Base-by-base conservation (phyloP, 495 filamentous ascomycete species). In the Penicillium angulare region DNA sequence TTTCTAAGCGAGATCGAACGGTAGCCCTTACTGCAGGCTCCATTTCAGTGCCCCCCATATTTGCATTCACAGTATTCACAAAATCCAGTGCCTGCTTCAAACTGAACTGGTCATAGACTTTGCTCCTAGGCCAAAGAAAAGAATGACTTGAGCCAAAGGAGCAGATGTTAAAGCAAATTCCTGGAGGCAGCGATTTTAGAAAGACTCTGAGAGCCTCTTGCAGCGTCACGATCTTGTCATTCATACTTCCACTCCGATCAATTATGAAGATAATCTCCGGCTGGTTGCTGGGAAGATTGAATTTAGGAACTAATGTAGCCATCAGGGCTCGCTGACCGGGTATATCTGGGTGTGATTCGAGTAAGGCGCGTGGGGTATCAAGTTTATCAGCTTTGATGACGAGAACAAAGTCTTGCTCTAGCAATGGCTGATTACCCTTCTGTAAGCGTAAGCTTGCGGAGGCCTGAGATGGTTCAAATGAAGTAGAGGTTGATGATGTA, bases 101-200 rank as follows among this genome's bases (percentile, higher is more conserved):
- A 6, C 68, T 80, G 0, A 56, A 58, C 21, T 76, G 64, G 20
- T 73, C 74, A 56, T 88, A 90, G 0, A 64, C 61, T 49, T 73
- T 66, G 33, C 82, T 86, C 7, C 70, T 74, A 0, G 63, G 36
- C 78, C 86, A 91, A 10, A 91, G 69, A 48, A 86, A 82, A 0
- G 64, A 59, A 53, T 78, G 55, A 0, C 15, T 12, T 17, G 45
- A 67, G 8, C 86, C 86, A 52, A 90, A 90, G 1, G 82, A 86
- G 64, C 81, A 85, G 49, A 90, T 88, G 63, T 90, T 89, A 72
- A 90, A 90, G 58, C 78, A 81, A 43, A 82, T 68, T 0, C 85
- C 85, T 1, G 82, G 52, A 2, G 86, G 86, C 13, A 90, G 64
- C 0, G 82, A 86, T 54, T 87, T 88, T 26, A 90, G 69, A 53